These are phyloP conservation scores for Davidsoniella virescens DNA, from an alignment of 2,329 filamentous ascomycete genomes.

Conservation along the genomic window DNA sequence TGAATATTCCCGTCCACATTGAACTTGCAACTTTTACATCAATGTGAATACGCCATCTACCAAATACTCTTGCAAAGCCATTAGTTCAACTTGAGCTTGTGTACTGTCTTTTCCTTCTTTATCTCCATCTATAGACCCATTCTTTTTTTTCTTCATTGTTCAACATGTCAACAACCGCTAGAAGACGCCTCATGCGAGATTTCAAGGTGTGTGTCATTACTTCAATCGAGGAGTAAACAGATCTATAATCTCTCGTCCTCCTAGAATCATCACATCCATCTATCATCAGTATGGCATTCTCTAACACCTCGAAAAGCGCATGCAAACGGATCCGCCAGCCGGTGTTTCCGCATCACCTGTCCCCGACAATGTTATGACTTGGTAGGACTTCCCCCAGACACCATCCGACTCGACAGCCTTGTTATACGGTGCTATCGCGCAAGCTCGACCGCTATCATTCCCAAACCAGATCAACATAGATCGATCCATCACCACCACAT, in stretches of 20 bases:
- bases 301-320: conserved; percentile 45
- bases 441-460: no score
- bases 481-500: not conserved
- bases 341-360: conserved; percentile 93
- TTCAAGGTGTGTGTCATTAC: conserved; percentile 60
- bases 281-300: not conserved
- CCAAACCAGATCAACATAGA: no score
- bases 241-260: not conserved
- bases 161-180: conserved; percentile 71
- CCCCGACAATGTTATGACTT: conserved; percentile 94
- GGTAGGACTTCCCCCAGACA: conserved; percentile 35
- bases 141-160: not conserved
- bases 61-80: not conserved
- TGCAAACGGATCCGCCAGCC: conserved; percentile 96
- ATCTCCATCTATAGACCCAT: not conserved
- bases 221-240: not conserved
- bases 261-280: not conserved
- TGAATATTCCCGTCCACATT: no score
- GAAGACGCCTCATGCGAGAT: conserved; percentile 94
- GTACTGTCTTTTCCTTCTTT: not conserved
- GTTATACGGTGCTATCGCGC: no score
- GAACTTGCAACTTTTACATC: not conserved
- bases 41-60: not conserved
- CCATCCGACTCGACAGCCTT: not conserved
- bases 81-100: no score